Conservation (phyloP, 2,329 filamentous ascomycete species). For the Pseudopithomyces maydicus region DNA sequence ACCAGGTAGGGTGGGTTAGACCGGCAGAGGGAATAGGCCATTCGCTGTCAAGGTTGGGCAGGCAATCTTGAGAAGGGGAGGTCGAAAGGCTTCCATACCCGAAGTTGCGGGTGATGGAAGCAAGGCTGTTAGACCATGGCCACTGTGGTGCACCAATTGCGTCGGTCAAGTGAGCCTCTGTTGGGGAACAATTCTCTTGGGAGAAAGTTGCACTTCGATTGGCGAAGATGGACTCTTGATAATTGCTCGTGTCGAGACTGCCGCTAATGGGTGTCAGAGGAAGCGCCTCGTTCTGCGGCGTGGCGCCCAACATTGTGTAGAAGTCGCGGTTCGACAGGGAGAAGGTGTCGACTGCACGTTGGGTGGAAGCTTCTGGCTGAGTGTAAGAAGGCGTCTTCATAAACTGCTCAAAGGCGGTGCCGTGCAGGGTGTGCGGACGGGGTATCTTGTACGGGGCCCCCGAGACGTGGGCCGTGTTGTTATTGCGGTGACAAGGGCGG, state of each 20-base stretch:
- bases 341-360: conserved; percentile 41
- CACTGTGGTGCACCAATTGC: conserved; percentile 37
- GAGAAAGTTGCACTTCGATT: conserved; percentile 27
- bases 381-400: conserved; percentile 28
- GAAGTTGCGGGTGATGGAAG: conserved; percentile 36
- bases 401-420: conserved; percentile 35
- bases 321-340: conserved; percentile 45
- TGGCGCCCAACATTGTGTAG: conserved; percentile 42
- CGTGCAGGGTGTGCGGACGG: conserved; percentile 45
- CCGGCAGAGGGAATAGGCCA: conserved; percentile 43
- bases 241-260: conserved; percentile 34
- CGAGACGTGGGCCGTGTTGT: conserved; percentile 66
- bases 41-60: conserved; percentile 40
- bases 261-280: conserved; percentile 33
- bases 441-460: conserved; percentile 68
- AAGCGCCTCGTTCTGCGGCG: conserved; percentile 31
- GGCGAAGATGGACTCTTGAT: conserved; percentile 36
- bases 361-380: conserved; percentile 26
- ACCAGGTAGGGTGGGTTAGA: conserved; percentile 42
- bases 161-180: conserved; percentile 39
- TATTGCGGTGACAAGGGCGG: conserved; percentile 68
- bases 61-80: conserved; percentile 45
- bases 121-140: conserved; percentile 37
- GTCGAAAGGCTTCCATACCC: conserved; percentile 44
- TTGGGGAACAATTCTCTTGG: conserved; percentile 40